Evolutionary conservation across 495 filamentous ascomycete species (phyloP).

Genomic region (Lindgomyces ingoldianus): DNA sequence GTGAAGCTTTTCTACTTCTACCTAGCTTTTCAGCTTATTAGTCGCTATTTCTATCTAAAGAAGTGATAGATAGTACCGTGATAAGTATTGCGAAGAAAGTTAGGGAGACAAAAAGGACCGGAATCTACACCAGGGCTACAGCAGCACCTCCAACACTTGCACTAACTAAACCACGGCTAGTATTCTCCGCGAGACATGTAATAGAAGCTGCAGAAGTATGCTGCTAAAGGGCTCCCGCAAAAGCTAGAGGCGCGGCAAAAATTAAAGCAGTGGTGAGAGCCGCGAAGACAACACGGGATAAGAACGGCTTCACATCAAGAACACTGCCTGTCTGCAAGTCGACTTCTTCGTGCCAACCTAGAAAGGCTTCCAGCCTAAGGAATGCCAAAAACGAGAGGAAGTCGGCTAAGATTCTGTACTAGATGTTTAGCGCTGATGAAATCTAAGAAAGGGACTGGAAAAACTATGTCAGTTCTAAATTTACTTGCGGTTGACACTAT

Average conservation of each 20-base stretch:
- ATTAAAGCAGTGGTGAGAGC: not conserved
- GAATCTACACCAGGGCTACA: not conserved
- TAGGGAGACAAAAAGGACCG: not conserved
- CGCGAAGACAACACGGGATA: not conserved
- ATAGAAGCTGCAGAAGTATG: slow-evolving; percentile 5
- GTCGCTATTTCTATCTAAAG: not conserved
- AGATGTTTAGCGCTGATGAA: not conserved
- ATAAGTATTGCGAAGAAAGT: not conserved
- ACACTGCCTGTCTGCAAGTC: not conserved
- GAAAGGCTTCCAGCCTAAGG: slow-evolving; percentile 1
- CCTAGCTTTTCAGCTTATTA: too few species aligned
- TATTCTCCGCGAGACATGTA: not conserved
- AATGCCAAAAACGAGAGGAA: not conserved
- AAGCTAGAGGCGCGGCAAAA: not conserved
- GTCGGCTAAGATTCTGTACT: not conserved
- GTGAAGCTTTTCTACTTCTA: too few species aligned
- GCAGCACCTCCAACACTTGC: not conserved
- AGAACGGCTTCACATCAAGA: slow-evolving; percentile 17
- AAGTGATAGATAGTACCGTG: not conserved
- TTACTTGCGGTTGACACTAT: not conserved
- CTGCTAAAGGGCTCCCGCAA: slow-evolving; percentile 8
- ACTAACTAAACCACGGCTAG: not conserved
- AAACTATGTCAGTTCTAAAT: slow-evolving; percentile 10
- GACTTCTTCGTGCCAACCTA: slow-evolving; percentile 11
- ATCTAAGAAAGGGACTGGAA: slow-evolving; percentile 10